Percentiles rank a stretch among this genome's conserved stretches.
Evolutionary conservation across 176 grass and related monocot genomes (phyloP).

Genomic region (Panicum miliaceum): DNA sequence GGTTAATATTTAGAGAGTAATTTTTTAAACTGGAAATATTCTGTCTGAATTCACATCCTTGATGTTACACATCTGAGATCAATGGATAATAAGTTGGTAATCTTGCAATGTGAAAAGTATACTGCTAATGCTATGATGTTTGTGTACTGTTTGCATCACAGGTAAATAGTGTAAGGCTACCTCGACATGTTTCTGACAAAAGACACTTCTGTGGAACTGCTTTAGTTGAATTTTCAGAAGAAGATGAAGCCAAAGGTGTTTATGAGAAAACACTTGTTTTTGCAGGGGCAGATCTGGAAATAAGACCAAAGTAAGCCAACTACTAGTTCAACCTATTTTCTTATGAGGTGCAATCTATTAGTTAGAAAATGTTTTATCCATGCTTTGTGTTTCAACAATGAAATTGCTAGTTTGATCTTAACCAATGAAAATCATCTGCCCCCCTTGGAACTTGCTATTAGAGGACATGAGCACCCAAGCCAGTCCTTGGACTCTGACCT

Average conservation of each 20-base stretch:
- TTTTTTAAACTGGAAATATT: slow-evolving; percentile 13
- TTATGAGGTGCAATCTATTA: background rate
- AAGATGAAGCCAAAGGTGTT: slow-evolving; percentile 73
- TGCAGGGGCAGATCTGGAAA: slow-evolving; percentile 67
- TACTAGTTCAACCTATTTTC: slow-evolving; percentile 34
- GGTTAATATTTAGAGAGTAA: background rate
- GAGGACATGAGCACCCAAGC: background rate
- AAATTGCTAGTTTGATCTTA: background rate
- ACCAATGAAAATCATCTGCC: background rate
- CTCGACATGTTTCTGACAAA: slow-evolving; percentile 76
- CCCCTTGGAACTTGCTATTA: background rate
- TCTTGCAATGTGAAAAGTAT: background rate
- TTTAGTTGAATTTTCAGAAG: slow-evolving; percentile 93
- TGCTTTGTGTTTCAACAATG: background rate
- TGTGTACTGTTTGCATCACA: slow-evolving; percentile 43
- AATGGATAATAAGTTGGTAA: slow-evolving; percentile 20
- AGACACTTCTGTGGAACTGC: slow-evolving; percentile 78
- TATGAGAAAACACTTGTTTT: slow-evolving; percentile 59
- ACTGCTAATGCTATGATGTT: background rate
- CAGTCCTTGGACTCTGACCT: background rate
- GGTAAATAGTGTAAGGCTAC: slow-evolving; percentile 95
- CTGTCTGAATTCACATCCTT: background rate
- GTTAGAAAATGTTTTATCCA: slow-evolving; percentile 17
- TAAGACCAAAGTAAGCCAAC: slow-evolving; percentile 77
- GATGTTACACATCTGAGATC: background rate